These are phyloP conservation scores for Aspergillus ustus DNA, from an alignment of 2,329 filamentous ascomycete genomes.

Conservation along the genomic window DNA sequence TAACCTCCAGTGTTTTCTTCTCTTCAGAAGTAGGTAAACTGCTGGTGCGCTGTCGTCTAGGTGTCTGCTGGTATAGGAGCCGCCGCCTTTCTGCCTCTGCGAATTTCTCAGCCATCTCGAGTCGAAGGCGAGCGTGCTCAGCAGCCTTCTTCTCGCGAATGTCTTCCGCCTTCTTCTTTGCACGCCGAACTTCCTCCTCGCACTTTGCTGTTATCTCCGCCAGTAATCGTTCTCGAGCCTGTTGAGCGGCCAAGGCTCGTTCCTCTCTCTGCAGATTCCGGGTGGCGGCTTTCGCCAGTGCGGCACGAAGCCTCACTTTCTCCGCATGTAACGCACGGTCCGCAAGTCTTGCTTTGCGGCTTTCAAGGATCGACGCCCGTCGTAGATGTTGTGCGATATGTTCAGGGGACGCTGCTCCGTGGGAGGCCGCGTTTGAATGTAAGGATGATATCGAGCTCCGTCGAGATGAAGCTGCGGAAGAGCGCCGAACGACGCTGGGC, in stretches of 20 bases:
- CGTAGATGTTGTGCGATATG: conserved; percentile 69
- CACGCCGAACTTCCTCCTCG: conserved; percentile 67
- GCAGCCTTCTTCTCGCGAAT: conserved; percentile 67
- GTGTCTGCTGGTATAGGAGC: conserved; percentile 51
- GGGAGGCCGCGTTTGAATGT: conserved; percentile 57
- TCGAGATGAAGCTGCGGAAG: conserved; percentile 66
- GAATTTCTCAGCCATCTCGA: conserved; percentile 68
- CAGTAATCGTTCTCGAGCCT: conserved; percentile 66
- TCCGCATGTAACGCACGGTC: conserved; percentile 69
- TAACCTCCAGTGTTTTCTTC: conserved; percentile 43
- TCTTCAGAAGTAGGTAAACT: conserved; percentile 54
- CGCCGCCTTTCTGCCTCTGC: conserved; percentile 66
- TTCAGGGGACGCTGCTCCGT: conserved; percentile 58
- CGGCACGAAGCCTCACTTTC: conserved; percentile 66
- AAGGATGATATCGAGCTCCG: conserved; percentile 68
- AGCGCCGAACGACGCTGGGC: conserved; percentile 59
- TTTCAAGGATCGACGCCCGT: conserved; percentile 67
- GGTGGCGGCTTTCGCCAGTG: conserved; percentile 63
- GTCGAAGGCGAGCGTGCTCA: conserved; percentile 61
- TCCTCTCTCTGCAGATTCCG: conserved; percentile 64
- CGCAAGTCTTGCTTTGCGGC: conserved; percentile 65
- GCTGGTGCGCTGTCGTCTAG: conserved; percentile 56
- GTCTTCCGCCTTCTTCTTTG: conserved; percentile 70
- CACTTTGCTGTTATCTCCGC: conserved; percentile 69
- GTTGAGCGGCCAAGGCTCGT: conserved; percentile 64